Evolutionary conservation across 225 moss, liverwort and hornwort genomes (phyloP).

Genomic region (Takakia lepidozioides): DNA sequence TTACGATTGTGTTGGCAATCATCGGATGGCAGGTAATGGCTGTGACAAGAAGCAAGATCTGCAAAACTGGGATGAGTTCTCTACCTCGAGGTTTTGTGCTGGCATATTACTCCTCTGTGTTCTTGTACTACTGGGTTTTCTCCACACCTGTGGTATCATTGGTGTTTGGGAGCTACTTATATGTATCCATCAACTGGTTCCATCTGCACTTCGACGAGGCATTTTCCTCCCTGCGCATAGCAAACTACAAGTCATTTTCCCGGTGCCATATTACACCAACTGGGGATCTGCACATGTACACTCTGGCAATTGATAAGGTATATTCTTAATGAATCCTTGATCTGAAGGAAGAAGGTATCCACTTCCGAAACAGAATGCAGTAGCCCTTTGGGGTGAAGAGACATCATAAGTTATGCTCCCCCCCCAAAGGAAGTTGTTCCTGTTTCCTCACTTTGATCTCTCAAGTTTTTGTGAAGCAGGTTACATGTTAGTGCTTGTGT

Average conservation of each 20-base stretch:
- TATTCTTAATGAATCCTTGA: too few species aligned
- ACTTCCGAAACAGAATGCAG: too few species aligned
- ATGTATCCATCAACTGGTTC: slow-evolving; percentile 88
- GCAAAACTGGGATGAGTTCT: slow-evolving; percentile 70
- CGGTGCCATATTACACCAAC: slow-evolving; percentile 67
- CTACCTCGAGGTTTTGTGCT: slow-evolving; percentile 82
- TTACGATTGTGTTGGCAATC: neutral
- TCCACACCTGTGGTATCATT: slow-evolving; percentile 94
- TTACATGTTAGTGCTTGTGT: too few species aligned
- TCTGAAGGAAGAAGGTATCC: too few species aligned
- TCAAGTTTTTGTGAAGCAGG: too few species aligned
- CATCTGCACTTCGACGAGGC: slow-evolving; percentile 99
- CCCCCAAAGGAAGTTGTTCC: too few species aligned
- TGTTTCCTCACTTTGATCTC: too few species aligned
- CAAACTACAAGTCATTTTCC: slow-evolving; percentile 92
- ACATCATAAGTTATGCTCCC: too few species aligned
- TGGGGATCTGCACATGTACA: slow-evolving; percentile 73
- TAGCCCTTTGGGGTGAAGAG: too few species aligned
- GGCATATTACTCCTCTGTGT: slow-evolving; percentile 84
- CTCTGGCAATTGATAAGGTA: slow-evolving; percentile 96
- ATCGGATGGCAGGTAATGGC: slow-evolving; percentile 76
- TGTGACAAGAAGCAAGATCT: slow-evolving; percentile 84
- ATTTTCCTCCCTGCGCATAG: slow-evolving; percentile 94
- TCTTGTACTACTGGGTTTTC: slow-evolving; percentile 97
- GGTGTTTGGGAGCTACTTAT: slow-evolving; percentile 94